Percentiles rank a stretch among this genome's conserved stretches.
These are phyloP conservation scores for Somion occarium DNA, from an alignment of 1,284 basidiomycete genomes.

Conservation along the genomic window DNA sequence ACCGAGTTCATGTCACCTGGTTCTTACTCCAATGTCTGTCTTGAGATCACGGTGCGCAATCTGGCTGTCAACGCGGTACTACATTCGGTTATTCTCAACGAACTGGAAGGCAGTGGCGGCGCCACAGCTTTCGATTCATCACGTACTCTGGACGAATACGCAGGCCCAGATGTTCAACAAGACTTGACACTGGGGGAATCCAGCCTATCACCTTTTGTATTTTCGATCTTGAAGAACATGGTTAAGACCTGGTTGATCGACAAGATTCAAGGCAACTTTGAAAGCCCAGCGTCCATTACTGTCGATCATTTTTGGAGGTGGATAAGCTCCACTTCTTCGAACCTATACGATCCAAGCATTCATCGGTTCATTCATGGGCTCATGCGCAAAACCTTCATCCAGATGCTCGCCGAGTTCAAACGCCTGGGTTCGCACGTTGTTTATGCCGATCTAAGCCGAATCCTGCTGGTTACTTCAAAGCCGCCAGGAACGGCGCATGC, in stretches of 20 bases:
- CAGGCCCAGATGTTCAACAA: conserved; percentile 70
- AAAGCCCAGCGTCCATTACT: conserved; percentile 59
- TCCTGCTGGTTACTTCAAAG: conserved; percentile 92
- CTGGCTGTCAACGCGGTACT: conserved; percentile 93
- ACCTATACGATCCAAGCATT: conserved; percentile 91
- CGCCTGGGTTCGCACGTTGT: conserved; percentile 91
- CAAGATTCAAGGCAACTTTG: conserved; percentile 63
- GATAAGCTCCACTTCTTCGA: conserved; percentile 82
- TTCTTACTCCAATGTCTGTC: conserved; percentile 89
- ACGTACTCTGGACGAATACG: conserved; percentile 89
- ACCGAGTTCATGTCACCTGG: conserved; percentile 87
- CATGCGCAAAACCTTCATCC: conserved; percentile 98
- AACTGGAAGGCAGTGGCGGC: conserved; percentile 91
- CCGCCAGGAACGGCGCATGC: conserved; percentile 94
- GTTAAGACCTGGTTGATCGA: conserved; percentile 93
- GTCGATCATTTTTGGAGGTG: conserved; percentile 98
- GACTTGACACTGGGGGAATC: conserved; percentile 89
- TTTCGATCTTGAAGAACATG: conserved; percentile 84
- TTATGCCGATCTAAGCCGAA: conserved; percentile 91
- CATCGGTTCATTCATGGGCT: conserved; percentile 93
- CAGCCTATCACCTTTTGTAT: conserved; percentile 87
- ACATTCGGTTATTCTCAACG: conserved; percentile 93
- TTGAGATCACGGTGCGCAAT: conserved; percentile 89
- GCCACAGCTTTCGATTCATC: conserved; percentile 93
- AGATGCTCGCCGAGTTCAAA: conserved; percentile 95